Evolutionary conservation across 768 basidiomycete genomes (phyloP).

Genomic region (Boletus rex-veris): DNA sequence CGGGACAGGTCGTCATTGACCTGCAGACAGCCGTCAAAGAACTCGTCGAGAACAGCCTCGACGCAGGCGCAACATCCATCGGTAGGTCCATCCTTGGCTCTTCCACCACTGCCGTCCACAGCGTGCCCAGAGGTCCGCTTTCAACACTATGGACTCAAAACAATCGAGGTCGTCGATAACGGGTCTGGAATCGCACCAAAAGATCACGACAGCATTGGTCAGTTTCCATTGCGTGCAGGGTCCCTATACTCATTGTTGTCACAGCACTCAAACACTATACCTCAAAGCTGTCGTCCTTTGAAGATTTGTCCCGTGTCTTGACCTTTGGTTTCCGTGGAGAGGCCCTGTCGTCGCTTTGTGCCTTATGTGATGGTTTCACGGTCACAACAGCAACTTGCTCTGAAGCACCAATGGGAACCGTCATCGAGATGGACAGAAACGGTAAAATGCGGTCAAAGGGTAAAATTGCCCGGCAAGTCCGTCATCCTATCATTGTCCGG

Average conservation of each 20-base stretch:
- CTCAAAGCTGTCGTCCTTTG: constrained; percentile 78
- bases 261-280: constrained; percentile 90
- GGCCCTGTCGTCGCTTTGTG: constrained; percentile 91
- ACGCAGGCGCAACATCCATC: constrained; percentile 84
- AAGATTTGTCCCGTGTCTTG: constrained; percentile 64
- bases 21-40: constrained; percentile 95
- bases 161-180: constrained; percentile 90
- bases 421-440: constrained; percentile 65
- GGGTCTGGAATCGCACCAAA: constrained; percentile 78
- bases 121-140: constrained; percentile 73
- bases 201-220: constrained; percentile 79
- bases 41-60: constrained; percentile 92
- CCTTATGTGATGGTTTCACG: constrained; percentile 64
- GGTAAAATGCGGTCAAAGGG: constrained; percentile 57
- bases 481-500: constrained; percentile 11
- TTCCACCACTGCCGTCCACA: constrained; percentile 2
- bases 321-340: constrained; percentile 97
- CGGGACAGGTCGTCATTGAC: constrained; percentile 93
- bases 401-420: constrained; percentile 74
- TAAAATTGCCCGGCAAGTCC: constrained; percentile 76
- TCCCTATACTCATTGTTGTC: neutral
- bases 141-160: constrained; percentile 78
- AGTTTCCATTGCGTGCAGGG: neutral
- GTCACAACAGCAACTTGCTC: constrained; percentile 71
- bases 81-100: constrained; percentile 45